Percentiles rank a stretch among this genome's conserved stretches.
Evolutionary conservation across 2,329 filamentous ascomycete species (phyloP).

Genomic region (Stagonosporopsis cucurbitacearum): DNA sequence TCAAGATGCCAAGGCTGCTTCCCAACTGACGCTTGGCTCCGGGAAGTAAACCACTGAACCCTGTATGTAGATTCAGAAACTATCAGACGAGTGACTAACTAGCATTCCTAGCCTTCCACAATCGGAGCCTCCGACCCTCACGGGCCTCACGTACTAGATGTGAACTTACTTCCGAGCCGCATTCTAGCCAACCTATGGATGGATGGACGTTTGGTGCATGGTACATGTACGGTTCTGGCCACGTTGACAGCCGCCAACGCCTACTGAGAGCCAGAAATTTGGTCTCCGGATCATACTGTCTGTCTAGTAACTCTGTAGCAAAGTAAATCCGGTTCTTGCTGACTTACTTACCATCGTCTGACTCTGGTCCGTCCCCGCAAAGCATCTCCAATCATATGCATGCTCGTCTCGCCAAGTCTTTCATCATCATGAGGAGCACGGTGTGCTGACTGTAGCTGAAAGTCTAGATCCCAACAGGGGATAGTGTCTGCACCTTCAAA

Average conservation of each 20-base stretch:
- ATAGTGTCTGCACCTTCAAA: not conserved
- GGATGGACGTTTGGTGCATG: not conserved
- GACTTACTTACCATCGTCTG: not conserved
- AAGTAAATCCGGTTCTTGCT: not conserved
- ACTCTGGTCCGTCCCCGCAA: not conserved
- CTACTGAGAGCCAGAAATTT: not conserved
- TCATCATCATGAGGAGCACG: not conserved
- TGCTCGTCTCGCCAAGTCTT: not conserved
- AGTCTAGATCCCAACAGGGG: not conserved
- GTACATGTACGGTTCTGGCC: not conserved
- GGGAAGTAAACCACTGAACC: constrained; percentile 7
- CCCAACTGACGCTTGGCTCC: constrained; percentile 9
- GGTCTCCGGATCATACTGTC: not conserved
- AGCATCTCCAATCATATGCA: not conserved
- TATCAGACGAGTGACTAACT: no score
- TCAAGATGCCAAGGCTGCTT: constrained; percentile 14
- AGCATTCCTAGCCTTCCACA: not conserved
- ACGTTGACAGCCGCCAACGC: not conserved
- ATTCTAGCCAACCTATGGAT: not conserved
- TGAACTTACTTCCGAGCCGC: not conserved
- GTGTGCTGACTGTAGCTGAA: not conserved
- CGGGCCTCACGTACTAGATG: not conserved
- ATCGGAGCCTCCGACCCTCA: not conserved
- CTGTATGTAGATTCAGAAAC: no score
- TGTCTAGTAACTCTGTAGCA: not conserved